These are phyloP conservation scores for Wickerhamiella allomyrinae DNA, from an alignment of 805 yeast genomes.

Conservation along the genomic window DNA sequence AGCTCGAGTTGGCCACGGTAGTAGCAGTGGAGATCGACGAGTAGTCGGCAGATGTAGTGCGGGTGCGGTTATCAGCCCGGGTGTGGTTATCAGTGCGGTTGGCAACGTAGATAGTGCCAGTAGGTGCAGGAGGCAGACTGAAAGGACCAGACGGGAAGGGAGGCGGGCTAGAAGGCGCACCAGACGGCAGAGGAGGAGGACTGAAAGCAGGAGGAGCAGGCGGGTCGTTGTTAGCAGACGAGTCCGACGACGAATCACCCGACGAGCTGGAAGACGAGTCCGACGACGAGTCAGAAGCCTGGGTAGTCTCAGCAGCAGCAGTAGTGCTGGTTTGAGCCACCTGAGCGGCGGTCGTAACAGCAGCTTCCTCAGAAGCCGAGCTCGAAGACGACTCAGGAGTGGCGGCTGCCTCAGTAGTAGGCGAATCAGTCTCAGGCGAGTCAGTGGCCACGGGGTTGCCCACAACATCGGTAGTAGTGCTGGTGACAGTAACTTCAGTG, in stretches of 20 bases:
- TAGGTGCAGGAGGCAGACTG: too few relatives aligned
- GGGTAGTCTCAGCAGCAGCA: conserved; percentile 1
- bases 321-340: background rate
- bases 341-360: background rate
- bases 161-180: background rate
- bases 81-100: background rate
- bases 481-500: background rate
- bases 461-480: background rate
- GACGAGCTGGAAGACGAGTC: background rate
- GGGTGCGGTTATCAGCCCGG: background rate
- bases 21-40: background rate
- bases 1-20: background rate
- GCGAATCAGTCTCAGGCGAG: background rate
- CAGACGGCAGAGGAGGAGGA: background rate
- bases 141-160: background rate
- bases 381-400: background rate
- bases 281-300: background rate
- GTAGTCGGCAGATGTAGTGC: background rate
- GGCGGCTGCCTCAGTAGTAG: background rate
- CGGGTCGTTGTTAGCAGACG: background rate
- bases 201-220: background rate
- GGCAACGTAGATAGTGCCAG: background rate
- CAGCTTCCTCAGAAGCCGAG: background rate
- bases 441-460: background rate
- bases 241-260: background rate